Base-by-base conservation (phyloP, 1,284 basidiomycete genomes). In the Salmacisia buchloeana region DNA sequence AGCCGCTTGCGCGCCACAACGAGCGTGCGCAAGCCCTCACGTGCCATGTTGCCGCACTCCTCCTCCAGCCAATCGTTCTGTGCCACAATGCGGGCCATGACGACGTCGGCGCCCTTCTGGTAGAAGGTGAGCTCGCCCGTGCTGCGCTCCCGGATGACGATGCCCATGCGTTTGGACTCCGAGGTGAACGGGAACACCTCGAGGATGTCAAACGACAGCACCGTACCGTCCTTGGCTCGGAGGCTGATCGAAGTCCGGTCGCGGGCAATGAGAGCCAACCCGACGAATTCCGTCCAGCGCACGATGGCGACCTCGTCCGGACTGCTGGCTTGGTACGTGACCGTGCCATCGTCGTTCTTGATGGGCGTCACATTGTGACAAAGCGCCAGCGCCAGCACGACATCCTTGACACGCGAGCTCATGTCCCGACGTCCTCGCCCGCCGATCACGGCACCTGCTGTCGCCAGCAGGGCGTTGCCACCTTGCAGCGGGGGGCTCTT, bases 221-320 rank as follows among this genome's bases (percentile, higher is more conserved):
- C 58, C 0, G 67, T 65, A 15, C 79, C 66, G 38, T 73, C 76
- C 9, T 38, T 45, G 9, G 59, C 46, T 18, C 64, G 67, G 1
- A 79, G 69, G 18, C 63, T 87, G 79, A 98, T 94, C 21, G 84
- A 85, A 0, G 88, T 91, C 38, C 96, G 90, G 76, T 96, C 92
- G 13, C 96, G 89, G 72, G 88, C 88, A 12, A 88, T 85, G 25
- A 99, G 86, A 0, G 89, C 90, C 3, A 98, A 83, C 0, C 94
- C 94, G 64, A 98, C 89, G 0, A 91, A 93, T 73, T 92, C 89
- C 1, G 94, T 97, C 92, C 92, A 98, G 70, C 88, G 86, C n/a
- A 99, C 94, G 69, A 99, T 97, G 58, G 96, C 96, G 34, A 97
- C 96, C 82, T 99, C 96, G 77, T 99, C 96, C 0, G 96, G 96